A percentile compares a stretch with the other conserved stretches of the same genome.
phyloP scores from a whole-genome alignment of 176 grass and related monocot species.

The Zoysia pacifica region DNA sequence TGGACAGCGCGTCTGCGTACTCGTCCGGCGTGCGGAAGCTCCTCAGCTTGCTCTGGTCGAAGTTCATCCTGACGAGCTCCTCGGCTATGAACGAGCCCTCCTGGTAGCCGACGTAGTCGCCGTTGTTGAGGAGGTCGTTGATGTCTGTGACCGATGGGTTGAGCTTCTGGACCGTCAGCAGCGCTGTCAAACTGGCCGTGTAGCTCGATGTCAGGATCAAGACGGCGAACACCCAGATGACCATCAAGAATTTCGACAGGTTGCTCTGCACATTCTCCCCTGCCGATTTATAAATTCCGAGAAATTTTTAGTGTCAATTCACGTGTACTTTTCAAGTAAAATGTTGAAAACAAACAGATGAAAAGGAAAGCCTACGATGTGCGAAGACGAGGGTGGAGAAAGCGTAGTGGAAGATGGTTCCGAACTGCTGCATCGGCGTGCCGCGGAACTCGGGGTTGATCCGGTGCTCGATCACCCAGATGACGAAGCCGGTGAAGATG shows the following conservation, averaged over 20 bases:
- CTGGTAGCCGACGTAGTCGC: slow-evolving; percentile 57
- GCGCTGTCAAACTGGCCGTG: slow-evolving; percentile 66
- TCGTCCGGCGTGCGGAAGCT: slow-evolving; percentile 37
- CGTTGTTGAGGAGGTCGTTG: slow-evolving; percentile 36
- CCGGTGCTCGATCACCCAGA: slow-evolving; percentile 70
- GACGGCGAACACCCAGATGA: slow-evolving; percentile 73
- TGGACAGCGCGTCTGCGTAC: slow-evolving; percentile 54
- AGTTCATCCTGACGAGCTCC: slow-evolving; percentile 32
- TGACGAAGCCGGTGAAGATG: slow-evolving; percentile 64
- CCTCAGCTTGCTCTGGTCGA: slow-evolving; percentile 38
- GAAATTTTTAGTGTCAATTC: not conserved
- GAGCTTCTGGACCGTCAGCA: slow-evolving; percentile 72
- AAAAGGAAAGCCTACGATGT: slow-evolving; percentile 30
- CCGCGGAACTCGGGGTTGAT: slow-evolving; percentile 55
- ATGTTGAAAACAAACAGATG: not conserved
- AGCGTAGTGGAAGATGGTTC: slow-evolving; percentile 61
- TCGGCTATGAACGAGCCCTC: slow-evolving; percentile 48
- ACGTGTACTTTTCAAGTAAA: not conserved
- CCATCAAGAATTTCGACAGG: slow-evolving; percentile 56
- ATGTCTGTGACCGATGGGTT: slow-evolving; percentile 51
- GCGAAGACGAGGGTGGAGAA: slow-evolving; percentile 78
- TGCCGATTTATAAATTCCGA: not conserved
- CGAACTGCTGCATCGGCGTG: slow-evolving; percentile 49
- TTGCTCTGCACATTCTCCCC: slow-evolving; percentile 67
- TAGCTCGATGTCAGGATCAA: slow-evolving; percentile 73